Base-by-base conservation (phyloP, 805 yeast species). In the Candida palmyrensis region DNA sequence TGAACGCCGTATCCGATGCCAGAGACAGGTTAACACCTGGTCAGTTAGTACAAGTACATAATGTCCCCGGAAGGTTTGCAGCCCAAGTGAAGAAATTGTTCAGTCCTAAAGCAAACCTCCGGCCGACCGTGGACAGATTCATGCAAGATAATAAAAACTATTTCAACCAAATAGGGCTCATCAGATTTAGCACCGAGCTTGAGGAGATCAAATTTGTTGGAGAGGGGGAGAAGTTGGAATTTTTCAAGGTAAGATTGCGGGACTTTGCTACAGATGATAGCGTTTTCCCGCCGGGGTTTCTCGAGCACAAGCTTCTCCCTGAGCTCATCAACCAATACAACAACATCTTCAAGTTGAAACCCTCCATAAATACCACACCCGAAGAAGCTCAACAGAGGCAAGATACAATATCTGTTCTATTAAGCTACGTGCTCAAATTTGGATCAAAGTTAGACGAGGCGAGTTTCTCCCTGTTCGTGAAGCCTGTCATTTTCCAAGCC, bases 271-370 rank as follows among this genome's bases (percentile, higher is more conserved):
- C 33, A 5, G 42, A 42, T 22, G 38, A 42, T 22, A 24, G 25
- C 15, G 44, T 36, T n/a, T 63, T 55, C 71, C 86, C 51, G 37
- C 69, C 31, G 66, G 84, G 44, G 60, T 77, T 52, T 49, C 47
- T 85, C 23, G 79, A 77, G 25, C 60, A 72, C 38, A 71, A 72
- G 40, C 57, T 87, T 7, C 55, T 89, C n/a, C 95, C 96, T 0
- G 87, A 82, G 44, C 58, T 89, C 10, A 59, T 69, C 6, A 50
- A 52, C 2, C 73, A 75, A 38, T 76, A 64, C 45, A 49, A 55
- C 20, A 45, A 43, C 30, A 46, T 53, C 31, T 48, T 48, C 22
- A 54, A 42, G 21, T 44, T 43, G 17, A 60, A 55, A 32, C 53
- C 62, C 3, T 27, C 47, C 11, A 43, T 50, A 5, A 47, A 45